These are phyloP conservation scores for Haberlea rhodopensis DNA, from an alignment of 257 asterid species.

Conservation along the genomic window DNA sequence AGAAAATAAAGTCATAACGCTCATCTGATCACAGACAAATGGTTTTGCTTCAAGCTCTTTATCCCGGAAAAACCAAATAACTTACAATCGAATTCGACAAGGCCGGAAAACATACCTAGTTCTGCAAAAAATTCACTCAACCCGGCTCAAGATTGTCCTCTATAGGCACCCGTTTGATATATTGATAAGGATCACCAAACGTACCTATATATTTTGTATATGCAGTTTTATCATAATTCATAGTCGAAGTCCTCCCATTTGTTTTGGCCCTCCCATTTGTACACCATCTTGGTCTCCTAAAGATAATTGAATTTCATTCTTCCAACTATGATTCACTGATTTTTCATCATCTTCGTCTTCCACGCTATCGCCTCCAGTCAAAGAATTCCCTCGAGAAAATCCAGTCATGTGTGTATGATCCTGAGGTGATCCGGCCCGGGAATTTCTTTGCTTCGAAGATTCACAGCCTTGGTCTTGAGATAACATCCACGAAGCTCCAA, in stretches of 20 bases:
- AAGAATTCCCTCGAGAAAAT: conserved; percentile 42
- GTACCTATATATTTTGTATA: conserved; percentile 30
- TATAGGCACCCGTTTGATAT: no score
- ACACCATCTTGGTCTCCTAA: conserved; percentile 18
- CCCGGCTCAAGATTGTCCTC: conserved; percentile 38
- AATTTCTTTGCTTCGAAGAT: conserved; percentile 27
- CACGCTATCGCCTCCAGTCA: conserved; percentile 34
- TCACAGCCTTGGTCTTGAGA: conserved; percentile 27
- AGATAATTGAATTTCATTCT: conserved; percentile 26
- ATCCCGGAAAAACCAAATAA: conserved; percentile 14
- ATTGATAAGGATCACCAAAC: no score
- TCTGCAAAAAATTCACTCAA: conserved; percentile 61
- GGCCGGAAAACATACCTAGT: conserved; percentile 35
- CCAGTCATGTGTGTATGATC: conserved; percentile 53
- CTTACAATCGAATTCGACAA: conserved; percentile 11
- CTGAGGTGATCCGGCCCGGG: conserved; percentile 52
- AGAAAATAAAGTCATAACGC: neutral
- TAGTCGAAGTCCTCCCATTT: conserved; percentile 23
- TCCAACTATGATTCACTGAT: conserved; percentile 39
- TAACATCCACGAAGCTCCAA: conserved; percentile 38
- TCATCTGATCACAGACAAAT: conserved; percentile 6
- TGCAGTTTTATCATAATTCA: conserved; percentile 16
- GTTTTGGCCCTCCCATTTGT: conserved; percentile 27
- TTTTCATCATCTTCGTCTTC: conserved; percentile 54
- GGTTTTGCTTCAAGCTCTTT: conserved; percentile 10